phyloP scores from a whole-genome alignment of 2,329 filamentous ascomycete genomes.

The Ceratocystis albifundus region DNA sequence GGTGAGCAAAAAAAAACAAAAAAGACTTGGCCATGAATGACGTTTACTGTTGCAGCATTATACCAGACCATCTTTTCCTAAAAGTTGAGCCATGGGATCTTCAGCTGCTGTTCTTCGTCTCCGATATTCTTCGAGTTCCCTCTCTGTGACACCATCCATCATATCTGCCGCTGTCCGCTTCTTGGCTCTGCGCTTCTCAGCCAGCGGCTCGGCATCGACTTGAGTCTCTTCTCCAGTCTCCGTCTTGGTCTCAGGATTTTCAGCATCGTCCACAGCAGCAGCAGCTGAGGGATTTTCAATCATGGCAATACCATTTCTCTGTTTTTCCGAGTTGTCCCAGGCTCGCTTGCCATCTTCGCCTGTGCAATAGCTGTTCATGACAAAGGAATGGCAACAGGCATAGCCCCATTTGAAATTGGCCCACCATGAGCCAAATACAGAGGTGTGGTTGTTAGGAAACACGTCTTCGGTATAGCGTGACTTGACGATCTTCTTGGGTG shows the following conservation, averaged over 20 bases:
- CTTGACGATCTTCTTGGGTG: constrained; percentile 60
- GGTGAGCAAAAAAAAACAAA: not conserved
- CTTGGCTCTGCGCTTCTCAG: constrained; percentile 27
- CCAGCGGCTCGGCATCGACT: constrained; percentile 29
- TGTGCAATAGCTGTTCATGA: constrained; percentile 97
- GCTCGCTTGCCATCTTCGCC: constrained; percentile 76
- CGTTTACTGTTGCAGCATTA: not conserved
- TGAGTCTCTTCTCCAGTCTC: constrained; percentile 25
- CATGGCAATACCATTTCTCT: constrained; percentile 39
- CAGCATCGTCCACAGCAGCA: constrained; percentile 11
- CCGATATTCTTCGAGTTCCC: constrained; percentile 77
- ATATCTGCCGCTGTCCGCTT: constrained; percentile 73
- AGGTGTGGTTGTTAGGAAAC: constrained; percentile 77
- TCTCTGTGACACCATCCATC: constrained; percentile 64
- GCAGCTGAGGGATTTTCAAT: constrained; percentile 25
- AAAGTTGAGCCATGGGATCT: constrained; percentile 76
- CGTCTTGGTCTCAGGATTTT: constrained; percentile 30
- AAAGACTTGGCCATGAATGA: not conserved
- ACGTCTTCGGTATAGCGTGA: constrained; percentile 91
- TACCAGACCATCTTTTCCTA: constrained; percentile 60
- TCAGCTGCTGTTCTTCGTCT: constrained; percentile 60
- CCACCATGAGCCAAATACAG: constrained; percentile 98
- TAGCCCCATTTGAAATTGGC: constrained; percentile 91
- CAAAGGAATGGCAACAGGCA: constrained; percentile 80
- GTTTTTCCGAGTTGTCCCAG: constrained; percentile 62